These are phyloP conservation scores for Leccinum fibrillosum DNA, from an alignment of 768 basidiomycete genomes.

Conservation along the genomic window DNA sequence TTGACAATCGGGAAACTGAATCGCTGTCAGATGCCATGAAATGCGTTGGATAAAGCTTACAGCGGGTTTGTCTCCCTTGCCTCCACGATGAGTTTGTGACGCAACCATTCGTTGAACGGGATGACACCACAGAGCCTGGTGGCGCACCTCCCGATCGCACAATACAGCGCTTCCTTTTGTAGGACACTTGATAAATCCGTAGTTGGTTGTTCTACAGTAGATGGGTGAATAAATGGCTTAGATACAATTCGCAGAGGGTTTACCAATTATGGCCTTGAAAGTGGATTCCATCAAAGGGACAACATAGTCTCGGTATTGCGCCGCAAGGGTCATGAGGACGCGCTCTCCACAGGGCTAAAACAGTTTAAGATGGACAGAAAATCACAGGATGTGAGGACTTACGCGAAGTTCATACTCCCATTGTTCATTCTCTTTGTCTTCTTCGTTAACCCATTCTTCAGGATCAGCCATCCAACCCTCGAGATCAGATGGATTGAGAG, in stretches of 20 bases:
- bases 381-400: conserved; percentile 25
- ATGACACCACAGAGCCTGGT: conserved; percentile 57
- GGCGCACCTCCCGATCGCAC: conserved; percentile 84
- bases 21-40: conserved; percentile 7
- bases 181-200: conserved; percentile 57
- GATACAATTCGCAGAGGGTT: background rate
- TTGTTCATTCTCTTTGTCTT: conserved; percentile 85
- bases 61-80: conserved; percentile 55
- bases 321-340: conserved; percentile 77
- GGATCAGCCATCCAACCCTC: conserved; percentile 84
- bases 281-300: conserved; percentile 59
- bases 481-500: conserved; percentile 76
- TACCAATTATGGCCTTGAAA: conserved; percentile 63
- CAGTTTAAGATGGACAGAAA: background rate
- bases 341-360: conserved; percentile 87
- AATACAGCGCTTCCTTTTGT: conserved; percentile 85
- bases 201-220: conserved; percentile 41
- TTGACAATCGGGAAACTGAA: conserved; percentile 86
- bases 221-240: background rate
- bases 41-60: conserved; percentile 34
- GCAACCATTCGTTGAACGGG: conserved; percentile 69
- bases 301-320: conserved; percentile 67
- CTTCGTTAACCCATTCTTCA: conserved; percentile 91
- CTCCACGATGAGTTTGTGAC: conserved; percentile 56
- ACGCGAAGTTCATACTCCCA: conserved; percentile 95